Base-by-base conservation (phyloP, 2,329 filamentous ascomycete genomes). In the Verticillium longisporum region DNA sequence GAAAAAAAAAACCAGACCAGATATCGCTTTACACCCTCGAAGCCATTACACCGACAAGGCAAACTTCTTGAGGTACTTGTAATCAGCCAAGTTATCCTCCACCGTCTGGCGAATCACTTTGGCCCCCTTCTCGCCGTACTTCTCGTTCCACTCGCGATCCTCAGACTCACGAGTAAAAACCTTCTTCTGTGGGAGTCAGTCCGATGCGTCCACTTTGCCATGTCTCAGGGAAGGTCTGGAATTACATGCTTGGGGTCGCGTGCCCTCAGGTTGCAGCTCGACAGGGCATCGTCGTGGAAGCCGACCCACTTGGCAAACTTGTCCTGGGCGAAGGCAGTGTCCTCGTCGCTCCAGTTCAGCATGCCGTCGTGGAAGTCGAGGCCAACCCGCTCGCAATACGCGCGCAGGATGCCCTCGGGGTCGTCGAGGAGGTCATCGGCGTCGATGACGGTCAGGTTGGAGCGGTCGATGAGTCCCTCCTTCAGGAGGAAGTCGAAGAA, bases 221-320 rank as follows among this genome's bases (percentile, higher is more conserved):
- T 26, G 9, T n/a, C 9, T 50, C 41, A 21, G 62, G 31, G 13
- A 18, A 31, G n/a, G 58, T 56, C 60, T 63, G 41, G 38, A 59
- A 82, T 74, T 75, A 87, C 85, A 73, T 84, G 80, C 32, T 86
- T 83, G 66, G 88, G 82, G 55, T 81, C 80, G 70, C 91, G 82
- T 1, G 90, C 85, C 72, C 88, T 88, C 69, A 99, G 78, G 64
- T 87, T 87, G 41, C 83, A 88, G 71, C 91, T 96, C 67, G 90
- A 81, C 68, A 98, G 91, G 14, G 92, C 95, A 79, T 98, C 95
- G 67, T 98, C 90, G 74, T 98, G 95, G 78, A 96, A 98, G 11
- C 95, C 95, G 67, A 88, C 90, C 95, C 95, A 98, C 79, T 99
- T 98, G 77, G 93, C 92, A 77, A 98, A 98, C 18, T 87, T 88